Conservation (phyloP, 78 protist species). For the Emiliania huxleyi region DNA sequence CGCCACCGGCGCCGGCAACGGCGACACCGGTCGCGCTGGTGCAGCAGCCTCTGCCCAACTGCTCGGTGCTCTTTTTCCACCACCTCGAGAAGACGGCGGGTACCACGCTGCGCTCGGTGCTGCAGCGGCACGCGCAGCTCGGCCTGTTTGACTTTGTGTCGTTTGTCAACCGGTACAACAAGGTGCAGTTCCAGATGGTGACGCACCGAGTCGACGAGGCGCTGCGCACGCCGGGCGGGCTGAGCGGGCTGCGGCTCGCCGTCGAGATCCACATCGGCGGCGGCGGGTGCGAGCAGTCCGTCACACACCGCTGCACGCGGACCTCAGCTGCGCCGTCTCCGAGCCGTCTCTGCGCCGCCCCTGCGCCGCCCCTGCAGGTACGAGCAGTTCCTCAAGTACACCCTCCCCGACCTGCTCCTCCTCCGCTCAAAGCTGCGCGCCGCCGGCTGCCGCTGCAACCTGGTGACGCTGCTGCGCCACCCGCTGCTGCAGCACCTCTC, state of each 20-base stretch:
- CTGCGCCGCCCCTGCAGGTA: too few relatives aligned
- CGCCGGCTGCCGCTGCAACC: neutral
- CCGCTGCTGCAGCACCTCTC: neutral
- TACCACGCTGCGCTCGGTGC: neutral
- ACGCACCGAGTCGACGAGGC: neutral
- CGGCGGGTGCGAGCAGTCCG: neutral
- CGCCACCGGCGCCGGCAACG: too few relatives aligned
- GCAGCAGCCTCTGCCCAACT: neutral
- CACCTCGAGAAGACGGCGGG: slow-evolving; percentile 30
- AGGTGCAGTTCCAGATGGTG: neutral
- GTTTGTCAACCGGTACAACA: slow-evolving; percentile 21
- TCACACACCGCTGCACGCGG: too few relatives aligned
- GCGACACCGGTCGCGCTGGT: too few relatives aligned
- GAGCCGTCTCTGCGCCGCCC: too few relatives aligned
- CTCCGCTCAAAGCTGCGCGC: neutral
- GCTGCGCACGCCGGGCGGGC: neutral
- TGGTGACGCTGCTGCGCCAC: slow-evolving; percentile 5
- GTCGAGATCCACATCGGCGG: slow-evolving; percentile 21
- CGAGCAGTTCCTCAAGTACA: neutral
- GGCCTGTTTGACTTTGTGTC: neutral
- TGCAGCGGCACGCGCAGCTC: neutral
- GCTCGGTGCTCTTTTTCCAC: neutral
- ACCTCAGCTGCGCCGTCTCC: too few relatives aligned
- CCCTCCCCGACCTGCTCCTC: slow-evolving; percentile 2
- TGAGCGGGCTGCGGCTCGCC: neutral